Percentiles rank a stretch among this genome's conserved stretches.
Evolutionary conservation across 2,329 filamentous ascomycete species (phyloP).

Genomic region (Teratosphaeria epicoccoides): DNA sequence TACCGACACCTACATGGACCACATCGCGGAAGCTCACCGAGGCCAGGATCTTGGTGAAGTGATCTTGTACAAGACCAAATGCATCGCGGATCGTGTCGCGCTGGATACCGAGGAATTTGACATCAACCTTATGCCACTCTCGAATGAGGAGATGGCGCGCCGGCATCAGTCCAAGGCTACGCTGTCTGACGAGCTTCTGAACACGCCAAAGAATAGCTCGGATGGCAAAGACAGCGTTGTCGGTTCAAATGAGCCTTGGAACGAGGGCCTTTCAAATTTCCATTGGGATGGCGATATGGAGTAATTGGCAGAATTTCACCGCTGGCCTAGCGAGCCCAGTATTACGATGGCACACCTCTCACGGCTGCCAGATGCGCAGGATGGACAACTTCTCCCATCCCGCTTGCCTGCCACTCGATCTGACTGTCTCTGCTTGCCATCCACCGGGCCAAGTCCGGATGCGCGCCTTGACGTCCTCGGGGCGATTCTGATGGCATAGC

Average conservation of each 20-base stretch:
- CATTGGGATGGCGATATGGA: constrained; percentile 20
- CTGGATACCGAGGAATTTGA: constrained; percentile 35
- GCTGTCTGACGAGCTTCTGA: constrained; percentile 14
- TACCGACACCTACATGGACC: constrained; percentile 34
- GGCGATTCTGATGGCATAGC: constrained; percentile 82
- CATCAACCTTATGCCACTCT: constrained; percentile 34
- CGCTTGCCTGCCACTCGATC: constrained; percentile 71
- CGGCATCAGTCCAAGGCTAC: constrained; percentile 8
- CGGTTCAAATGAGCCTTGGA: constrained; percentile 22
- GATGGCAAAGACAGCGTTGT: constrained; percentile 18
- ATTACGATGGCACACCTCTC: not conserved
- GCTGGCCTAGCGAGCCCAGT: not conserved
- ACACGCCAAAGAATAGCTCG: constrained; percentile 7
- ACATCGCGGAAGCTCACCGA: constrained; percentile 30
- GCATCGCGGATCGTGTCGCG: constrained; percentile 32
- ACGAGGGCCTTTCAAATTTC: constrained; percentile 23
- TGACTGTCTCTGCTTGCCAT: constrained; percentile 71
- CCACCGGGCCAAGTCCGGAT: constrained; percentile 46
- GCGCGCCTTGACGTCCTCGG: constrained; percentile 57
- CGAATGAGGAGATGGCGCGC: constrained; percentile 1
- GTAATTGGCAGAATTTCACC: constrained; percentile 5
- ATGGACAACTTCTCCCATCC: constrained; percentile 94
- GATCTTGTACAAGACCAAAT: constrained; percentile 33
- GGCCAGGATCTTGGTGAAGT: constrained; percentile 25
- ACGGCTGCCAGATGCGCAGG: constrained; percentile 64